These are phyloP conservation scores for Solanum piurae DNA, from an alignment of 257 asterid genomes.

Conservation along the genomic window DNA sequence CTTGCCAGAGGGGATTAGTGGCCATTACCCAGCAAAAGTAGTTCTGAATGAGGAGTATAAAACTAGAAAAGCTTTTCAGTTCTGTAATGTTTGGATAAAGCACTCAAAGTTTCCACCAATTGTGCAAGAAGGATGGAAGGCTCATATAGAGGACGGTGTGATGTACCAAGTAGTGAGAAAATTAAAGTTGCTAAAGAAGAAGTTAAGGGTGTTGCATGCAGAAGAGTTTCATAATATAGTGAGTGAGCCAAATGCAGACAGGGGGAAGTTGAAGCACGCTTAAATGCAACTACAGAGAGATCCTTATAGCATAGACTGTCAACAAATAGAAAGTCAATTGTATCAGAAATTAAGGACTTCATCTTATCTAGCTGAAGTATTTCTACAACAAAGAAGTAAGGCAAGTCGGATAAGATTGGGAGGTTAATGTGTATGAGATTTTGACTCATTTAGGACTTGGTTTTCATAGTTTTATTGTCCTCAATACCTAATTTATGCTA, in stretches of 20 bases:
- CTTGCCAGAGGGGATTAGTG: neutral
- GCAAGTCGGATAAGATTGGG: neutral
- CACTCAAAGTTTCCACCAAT: neutral
- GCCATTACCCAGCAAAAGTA: neutral
- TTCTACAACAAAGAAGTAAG: neutral
- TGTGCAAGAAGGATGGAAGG: neutral
- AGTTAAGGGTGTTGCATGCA: neutral
- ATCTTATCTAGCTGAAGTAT: neutral
- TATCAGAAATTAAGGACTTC: neutral
- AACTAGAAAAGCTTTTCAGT: neutral
- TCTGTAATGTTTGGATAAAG: neutral
- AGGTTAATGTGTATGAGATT: neutral
- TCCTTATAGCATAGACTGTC: neutral
- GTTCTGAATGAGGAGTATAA: neutral
- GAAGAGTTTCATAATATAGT: neutral
- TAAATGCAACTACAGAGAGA: too few species aligned
- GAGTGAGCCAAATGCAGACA: neutral
- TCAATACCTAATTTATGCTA: too few species aligned
- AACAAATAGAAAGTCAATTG: neutral
- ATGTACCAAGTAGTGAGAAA: neutral
- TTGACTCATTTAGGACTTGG: too few species aligned
- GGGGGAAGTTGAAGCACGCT: neutral
- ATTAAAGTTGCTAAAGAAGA: neutral
- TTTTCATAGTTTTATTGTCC: too few species aligned
- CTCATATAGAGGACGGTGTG: neutral